Conservation (phyloP, 768 basidiomycete species). For the Psilocybe subaeruginosa region DNA sequence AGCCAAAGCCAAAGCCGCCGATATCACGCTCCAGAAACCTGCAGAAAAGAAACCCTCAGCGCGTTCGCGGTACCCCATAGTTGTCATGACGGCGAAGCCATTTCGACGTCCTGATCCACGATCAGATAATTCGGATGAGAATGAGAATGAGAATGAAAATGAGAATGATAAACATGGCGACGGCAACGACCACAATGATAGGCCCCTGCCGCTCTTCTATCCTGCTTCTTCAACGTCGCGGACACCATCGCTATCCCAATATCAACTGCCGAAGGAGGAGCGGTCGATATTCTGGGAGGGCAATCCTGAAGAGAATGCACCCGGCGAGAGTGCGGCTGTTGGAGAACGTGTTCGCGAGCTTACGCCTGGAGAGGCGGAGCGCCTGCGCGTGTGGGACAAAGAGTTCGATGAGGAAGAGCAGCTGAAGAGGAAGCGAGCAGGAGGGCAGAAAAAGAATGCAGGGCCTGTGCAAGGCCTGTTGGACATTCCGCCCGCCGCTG, state of each 20-base stretch:
- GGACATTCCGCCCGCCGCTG: not conserved
- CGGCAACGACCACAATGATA: not conserved
- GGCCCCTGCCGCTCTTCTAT: too few species aligned
- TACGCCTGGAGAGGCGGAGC: too few species aligned
- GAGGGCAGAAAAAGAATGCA: not conserved
- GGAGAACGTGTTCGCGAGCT: too few species aligned
- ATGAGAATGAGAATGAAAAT: not conserved
- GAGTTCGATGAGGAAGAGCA: not conserved
- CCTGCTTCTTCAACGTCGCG: too few species aligned
- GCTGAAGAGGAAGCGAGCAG: not conserved
- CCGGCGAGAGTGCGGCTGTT: too few species aligned
- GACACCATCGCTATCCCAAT: not conserved
- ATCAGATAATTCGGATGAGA: not conserved
- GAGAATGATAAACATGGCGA: too few species aligned
- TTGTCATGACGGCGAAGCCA: not conserved
- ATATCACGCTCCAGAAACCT: too few species aligned
- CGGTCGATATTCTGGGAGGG: not conserved
- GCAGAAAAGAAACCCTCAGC: too few species aligned
- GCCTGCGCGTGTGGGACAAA: too few species aligned
- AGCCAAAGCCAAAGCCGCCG: too few species aligned
- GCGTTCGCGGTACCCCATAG: too few species aligned
- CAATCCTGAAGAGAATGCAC: not conserved
- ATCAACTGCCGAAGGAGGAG: not conserved
- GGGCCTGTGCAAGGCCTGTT: not conserved
- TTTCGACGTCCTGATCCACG: not conserved